phyloP scores from a whole-genome alignment of 768 basidiomycete genomes.

The Boletus sensibilis region DNA sequence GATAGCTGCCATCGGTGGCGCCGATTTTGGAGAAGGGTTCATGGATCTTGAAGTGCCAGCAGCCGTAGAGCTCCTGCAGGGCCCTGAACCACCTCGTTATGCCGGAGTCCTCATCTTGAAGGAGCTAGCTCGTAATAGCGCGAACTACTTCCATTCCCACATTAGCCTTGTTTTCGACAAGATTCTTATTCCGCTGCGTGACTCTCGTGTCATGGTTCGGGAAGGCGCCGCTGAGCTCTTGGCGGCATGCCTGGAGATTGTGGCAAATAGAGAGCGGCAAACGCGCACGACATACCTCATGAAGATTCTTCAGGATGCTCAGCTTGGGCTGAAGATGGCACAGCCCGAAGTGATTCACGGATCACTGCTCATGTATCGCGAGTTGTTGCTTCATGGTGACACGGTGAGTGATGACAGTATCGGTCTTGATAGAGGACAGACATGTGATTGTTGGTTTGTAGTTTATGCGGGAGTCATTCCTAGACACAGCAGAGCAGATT shows the following conservation, averaged over 20 bases:
- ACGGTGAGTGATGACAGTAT: constrained; percentile 57
- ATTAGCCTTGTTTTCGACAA: constrained; percentile 89
- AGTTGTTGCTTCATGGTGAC: constrained; percentile 89
- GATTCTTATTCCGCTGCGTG: constrained; percentile 86
- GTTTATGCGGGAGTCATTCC: constrained; percentile 88
- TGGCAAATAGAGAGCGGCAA: constrained; percentile 70
- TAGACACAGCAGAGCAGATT: constrained; percentile 87
- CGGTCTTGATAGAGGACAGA: not conserved
- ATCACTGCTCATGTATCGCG: constrained; percentile 86
- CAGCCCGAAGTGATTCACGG: constrained; percentile 92
- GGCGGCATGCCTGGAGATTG: constrained; percentile 90
- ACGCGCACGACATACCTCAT: constrained; percentile 62
- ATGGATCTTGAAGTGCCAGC: constrained; percentile 88
- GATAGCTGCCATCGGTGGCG: constrained; percentile 81
- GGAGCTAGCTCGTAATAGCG: constrained; percentile 88
- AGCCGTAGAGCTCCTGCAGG: constrained; percentile 76
- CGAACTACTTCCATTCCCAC: constrained; percentile 83
- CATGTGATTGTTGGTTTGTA: constrained; percentile 29
- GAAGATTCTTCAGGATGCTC: constrained; percentile 88
- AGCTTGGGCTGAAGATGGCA: constrained; percentile 72
- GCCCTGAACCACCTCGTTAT: constrained; percentile 80
- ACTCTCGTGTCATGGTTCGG: constrained; percentile 84
- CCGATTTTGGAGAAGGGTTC: constrained; percentile 82
- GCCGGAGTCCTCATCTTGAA: constrained; percentile 93
- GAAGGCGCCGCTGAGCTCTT: constrained; percentile 93